Base-by-base conservation (phyloP, 2,329 filamentous ascomycete species). In the Seiridium cupressi region DNA sequence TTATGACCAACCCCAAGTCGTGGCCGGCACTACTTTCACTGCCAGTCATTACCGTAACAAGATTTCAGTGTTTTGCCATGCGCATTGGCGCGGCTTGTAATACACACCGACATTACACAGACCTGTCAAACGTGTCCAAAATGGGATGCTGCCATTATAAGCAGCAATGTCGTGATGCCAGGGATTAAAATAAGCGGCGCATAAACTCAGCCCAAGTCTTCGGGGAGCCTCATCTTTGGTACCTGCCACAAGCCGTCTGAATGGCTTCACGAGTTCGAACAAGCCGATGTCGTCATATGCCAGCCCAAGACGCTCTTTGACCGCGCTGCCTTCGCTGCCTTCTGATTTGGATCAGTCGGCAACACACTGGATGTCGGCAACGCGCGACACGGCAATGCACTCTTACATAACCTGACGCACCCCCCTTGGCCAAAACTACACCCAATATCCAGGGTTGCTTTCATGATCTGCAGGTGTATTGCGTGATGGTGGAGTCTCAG, bases 51-150 rank as follows among this genome's bases (percentile, higher is more conserved):
- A 26, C 18, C 18, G 18, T 26, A 26, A 26, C 18, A 42, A 31
- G 36, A 44, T 10, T 18, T 18, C 32, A 31, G 36, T 32, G 31
- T 44, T 38, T 55, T 18, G 32, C 49, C 53, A 3, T 44, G 53
- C 31, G 26, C 35, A 32, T 38, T 53, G 32, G 32, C 51, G 34
- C 51, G 18, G n/a, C 38, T 42, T 55, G 44, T 48, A 47, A 8
- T 34, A 57, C 54, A 57, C 54, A 57, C 54, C 54, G 54, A 57
- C 54, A 47, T 57, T 47, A 31, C 44, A 57, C 54, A 48, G 32
- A 47, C 44, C 40, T 57, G 44, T 48, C 42, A 38, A 57, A 57
- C 42, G 18, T 42, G 40, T 47, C 26, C 18, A 31, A 31, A 31
- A 34, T 36, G 44, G 18, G 32, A 57, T 57, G 35, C 44, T 46